Percentiles rank a stretch among this genome's conserved stretches.
Evolutionary conservation across 2,329 filamentous ascomycete genomes (phyloP).

Genomic region (Aspergillus sp.): DNA sequence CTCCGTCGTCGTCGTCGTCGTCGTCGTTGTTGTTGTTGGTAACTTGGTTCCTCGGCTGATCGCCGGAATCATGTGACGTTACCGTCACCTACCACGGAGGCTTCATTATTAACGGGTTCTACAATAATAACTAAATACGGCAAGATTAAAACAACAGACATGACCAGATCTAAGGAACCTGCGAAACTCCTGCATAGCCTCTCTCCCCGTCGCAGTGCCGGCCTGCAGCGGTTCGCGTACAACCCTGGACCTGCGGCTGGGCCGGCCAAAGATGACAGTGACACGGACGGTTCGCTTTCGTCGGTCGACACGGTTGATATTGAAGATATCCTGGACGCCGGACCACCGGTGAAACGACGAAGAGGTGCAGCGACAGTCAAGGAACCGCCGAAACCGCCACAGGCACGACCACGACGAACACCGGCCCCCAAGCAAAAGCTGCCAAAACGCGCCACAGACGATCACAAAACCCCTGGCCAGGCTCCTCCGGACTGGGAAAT

Average conservation of each 20-base stretch:
- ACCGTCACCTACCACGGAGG: no score
- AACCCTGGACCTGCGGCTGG: slow-evolving; percentile 6
- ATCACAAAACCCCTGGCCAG: slow-evolving; percentile 22
- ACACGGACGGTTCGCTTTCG: slow-evolving; percentile 26
- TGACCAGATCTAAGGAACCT: slow-evolving; percentile 39
- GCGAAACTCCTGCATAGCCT: slow-evolving; percentile 47
- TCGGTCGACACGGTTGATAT: slow-evolving; percentile 44
- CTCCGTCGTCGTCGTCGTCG: background rate
- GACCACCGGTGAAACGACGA: slow-evolving; percentile 38
- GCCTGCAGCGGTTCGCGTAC: slow-evolving; percentile 20
- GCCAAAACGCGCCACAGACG: slow-evolving; percentile 35
- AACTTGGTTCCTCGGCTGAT: no score
- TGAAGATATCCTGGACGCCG: slow-evolving; percentile 44
- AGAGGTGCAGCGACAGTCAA: slow-evolving; percentile 22
- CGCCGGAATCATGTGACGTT: background rate
- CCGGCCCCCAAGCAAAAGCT: slow-evolving; percentile 21
- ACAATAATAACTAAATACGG: background rate
- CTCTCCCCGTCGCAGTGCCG: slow-evolving; percentile 35
- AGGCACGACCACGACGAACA: slow-evolving; percentile 8
- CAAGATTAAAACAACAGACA: slow-evolving; percentile 36
- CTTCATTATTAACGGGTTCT: background rate
- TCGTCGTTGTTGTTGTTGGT: background rate
- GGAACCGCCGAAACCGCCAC: slow-evolving; percentile 16
- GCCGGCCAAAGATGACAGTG: slow-evolving; percentile 6
- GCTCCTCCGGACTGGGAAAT: slow-evolving; percentile 76